Percentiles rank a stretch among this genome's conserved stretches.
Conservation (phyloP, 805 yeast species). For the Phaffomyces thermotolerans region DNA sequence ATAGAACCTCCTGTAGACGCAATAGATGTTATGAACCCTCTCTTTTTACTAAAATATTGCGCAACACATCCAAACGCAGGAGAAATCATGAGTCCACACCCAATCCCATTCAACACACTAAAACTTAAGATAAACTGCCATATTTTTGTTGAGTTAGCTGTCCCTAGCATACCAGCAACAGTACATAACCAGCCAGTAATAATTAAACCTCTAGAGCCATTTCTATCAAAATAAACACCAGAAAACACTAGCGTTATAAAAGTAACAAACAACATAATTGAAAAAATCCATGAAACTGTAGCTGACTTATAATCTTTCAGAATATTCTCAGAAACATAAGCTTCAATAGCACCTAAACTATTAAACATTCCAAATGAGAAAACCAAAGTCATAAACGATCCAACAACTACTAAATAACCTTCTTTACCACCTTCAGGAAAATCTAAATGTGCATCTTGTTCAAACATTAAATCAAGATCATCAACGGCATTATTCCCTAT, state of each 20-base stretch:
- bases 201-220: slow-evolving; percentile 41
- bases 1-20: slow-evolving; percentile 46
- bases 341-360: slow-evolving; percentile 55
- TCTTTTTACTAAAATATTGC: slow-evolving; percentile 53
- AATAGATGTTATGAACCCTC: slow-evolving; percentile 48
- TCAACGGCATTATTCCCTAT: background rate
- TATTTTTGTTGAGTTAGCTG: slow-evolving; percentile 41
- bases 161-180: slow-evolving; percentile 42
- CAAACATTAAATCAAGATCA: background rate
- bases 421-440: slow-evolving; percentile 55
- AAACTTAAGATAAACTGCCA: slow-evolving; percentile 58
- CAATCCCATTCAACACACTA: slow-evolving; percentile 47
- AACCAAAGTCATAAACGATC: slow-evolving; percentile 49
- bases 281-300: slow-evolving; percentile 57
- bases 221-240: slow-evolving; percentile 52
- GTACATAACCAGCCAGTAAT: slow-evolving; percentile 34
- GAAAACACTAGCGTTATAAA: slow-evolving; percentile 44
- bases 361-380: slow-evolving; percentile 52
- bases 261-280: slow-evolving; percentile 43
- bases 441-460: slow-evolving; percentile 9
- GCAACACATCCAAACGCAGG: slow-evolving; percentile 55
- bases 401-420: slow-evolving; percentile 52
- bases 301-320: slow-evolving; percentile 38
- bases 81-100: slow-evolving; percentile 48
- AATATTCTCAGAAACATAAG: slow-evolving; percentile 51